Evolutionary conservation across 2,329 filamentous ascomycete species (phyloP).

Genomic region (Sporothrix inflata): DNA sequence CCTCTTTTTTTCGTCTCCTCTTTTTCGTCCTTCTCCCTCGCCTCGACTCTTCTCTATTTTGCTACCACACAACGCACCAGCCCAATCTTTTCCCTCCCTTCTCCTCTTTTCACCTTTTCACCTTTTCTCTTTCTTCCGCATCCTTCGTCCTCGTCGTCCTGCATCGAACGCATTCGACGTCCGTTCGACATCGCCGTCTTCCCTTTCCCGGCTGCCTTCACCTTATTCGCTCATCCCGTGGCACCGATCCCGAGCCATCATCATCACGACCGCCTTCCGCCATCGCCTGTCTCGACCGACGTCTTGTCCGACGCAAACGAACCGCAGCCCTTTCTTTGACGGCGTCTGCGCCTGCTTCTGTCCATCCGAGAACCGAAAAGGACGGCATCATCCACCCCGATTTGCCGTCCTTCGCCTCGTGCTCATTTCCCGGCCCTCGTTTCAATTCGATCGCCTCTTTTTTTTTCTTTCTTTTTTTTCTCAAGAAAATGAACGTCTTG

Average conservation of each 20-base stretch:
- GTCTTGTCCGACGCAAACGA: not conserved
- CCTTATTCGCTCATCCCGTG: not conserved
- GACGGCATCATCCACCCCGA: not conserved
- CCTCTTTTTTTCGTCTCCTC: slow-evolving; percentile 12
- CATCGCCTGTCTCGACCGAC: not conserved
- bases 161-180: not conserved
- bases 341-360: not conserved
- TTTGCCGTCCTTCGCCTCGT: slow-evolving; percentile 9
- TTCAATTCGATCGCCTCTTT: not conserved
- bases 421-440: not conserved
- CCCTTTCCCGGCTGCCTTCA: not conserved
- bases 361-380: not conserved
- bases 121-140: not conserved
- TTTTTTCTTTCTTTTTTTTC: not conserved
- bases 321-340: not conserved
- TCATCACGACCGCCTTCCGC: not conserved
- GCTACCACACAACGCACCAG: not conserved
- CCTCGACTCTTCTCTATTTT: not conserved
- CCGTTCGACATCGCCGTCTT: not conserved
- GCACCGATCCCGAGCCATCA: not conserved
- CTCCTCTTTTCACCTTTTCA: slow-evolving; percentile 7
- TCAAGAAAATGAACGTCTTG: slow-evolving; percentile 61
- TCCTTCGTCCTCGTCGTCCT: not conserved
- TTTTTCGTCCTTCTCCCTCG: not conserved
- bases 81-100: not conserved